phyloP scores from a whole-genome alignment of 129 eudicot genomes.

The Chrysanthemum seticuspe region DNA sequence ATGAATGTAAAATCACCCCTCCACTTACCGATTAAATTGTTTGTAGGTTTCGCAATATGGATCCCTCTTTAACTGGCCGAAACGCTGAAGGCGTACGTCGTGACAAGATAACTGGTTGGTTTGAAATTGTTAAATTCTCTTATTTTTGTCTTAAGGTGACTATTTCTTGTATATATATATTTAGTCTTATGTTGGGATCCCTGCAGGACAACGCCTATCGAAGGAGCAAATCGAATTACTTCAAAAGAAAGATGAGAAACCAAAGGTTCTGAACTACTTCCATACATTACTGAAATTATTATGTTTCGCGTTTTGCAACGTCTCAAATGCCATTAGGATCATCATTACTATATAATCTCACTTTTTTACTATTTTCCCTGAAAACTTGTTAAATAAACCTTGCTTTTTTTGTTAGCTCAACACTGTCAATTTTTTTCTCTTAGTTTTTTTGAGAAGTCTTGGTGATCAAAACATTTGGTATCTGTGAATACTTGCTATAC shows the following conservation, averaged over 20 bases:
- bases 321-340: neutral
- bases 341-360: neutral
- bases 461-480: neutral
- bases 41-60: constrained; percentile 71
- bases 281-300: neutral
- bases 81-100: constrained; percentile 81
- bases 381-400: constrained; percentile 12
- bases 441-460: neutral
- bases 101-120: constrained; percentile 64
- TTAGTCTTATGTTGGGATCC: constrained; percentile 12
- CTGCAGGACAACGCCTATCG: constrained; percentile 73
- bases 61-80: constrained; percentile 81
- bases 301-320: neutral
- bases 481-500: neutral
- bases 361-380: neutral
- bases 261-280: constrained; percentile 59
- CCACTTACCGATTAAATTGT: constrained; percentile 15
- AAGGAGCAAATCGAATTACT: constrained; percentile 68
- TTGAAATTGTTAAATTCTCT: neutral
- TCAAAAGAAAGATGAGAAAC: constrained; percentile 80
- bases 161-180: constrained; percentile 3
- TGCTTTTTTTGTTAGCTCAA: neutral
- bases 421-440: neutral
- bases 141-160: neutral
- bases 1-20: constrained; percentile 2